phyloP scores from a whole-genome alignment of 208 protist species.

The Crithidia acanthocephali region DNA sequence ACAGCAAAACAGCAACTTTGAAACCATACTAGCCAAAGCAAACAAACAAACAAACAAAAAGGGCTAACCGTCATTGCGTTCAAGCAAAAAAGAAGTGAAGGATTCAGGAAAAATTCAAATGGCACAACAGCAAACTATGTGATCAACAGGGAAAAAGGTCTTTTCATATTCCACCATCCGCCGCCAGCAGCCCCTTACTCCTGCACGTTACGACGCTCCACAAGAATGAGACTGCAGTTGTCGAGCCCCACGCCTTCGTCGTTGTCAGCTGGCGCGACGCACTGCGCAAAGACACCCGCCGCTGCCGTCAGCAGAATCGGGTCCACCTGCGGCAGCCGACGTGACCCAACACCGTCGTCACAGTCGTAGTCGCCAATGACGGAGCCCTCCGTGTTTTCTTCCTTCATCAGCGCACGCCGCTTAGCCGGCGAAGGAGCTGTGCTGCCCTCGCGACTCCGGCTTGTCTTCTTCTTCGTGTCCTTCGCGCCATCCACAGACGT shows the following conservation, averaged over 20 bases:
- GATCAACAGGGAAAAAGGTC: neutral
- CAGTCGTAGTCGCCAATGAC: slow-evolving; percentile 18
- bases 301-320: slow-evolving; percentile 60
- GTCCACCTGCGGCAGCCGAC: slow-evolving; percentile 40
- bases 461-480: neutral
- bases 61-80: no score
- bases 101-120: neutral
- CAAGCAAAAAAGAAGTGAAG: no score
- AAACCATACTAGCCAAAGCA: no score
- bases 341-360: slow-evolving; percentile 1
- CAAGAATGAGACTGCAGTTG: slow-evolving; percentile 76
- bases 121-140: neutral
- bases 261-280: slow-evolving; percentile 73
- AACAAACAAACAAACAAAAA: no score
- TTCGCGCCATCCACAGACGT: neutral
- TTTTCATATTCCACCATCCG: neutral
- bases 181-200: neutral
- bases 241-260: slow-evolving; percentile 80
- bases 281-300: slow-evolving; percentile 76
- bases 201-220: slow-evolving; percentile 55
- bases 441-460: neutral
- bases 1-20: no score
- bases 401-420: neutral
- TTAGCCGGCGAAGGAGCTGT: slow-evolving; percentile 1
- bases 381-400: slow-evolving; percentile 10